Evolutionary conservation across 768 basidiomycete species (phyloP).

Genomic region (Suillus hirtellus): DNA sequence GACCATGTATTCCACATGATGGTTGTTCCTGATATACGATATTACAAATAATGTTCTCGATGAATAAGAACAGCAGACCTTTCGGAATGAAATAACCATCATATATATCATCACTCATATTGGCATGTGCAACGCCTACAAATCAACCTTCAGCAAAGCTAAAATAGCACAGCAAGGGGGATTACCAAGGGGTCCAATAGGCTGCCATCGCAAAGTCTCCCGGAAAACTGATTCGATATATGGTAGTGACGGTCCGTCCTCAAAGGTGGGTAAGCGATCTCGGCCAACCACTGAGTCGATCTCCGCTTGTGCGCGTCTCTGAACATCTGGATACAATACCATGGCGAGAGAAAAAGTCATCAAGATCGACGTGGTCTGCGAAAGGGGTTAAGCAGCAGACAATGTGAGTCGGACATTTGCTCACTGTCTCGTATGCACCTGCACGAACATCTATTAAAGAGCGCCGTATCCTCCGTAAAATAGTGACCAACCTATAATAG

Average conservation of each 20-base stretch:
- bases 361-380: conserved; percentile 15
- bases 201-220: conserved; percentile 5
- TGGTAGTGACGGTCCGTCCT: background rate
- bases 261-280: background rate
- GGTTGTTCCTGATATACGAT: background rate
- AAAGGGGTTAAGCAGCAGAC: conserved; percentile 2
- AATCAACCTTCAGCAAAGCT: background rate
- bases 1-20: conserved; percentile 4
- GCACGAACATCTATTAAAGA: background rate
- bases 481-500: conserved; percentile 18
- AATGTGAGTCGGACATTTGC: background rate
- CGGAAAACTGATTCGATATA: conserved; percentile 3
- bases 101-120: conserved; percentile 37
- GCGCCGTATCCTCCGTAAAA: background rate
- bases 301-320: conserved; percentile 19
- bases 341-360: conserved; percentile 11
- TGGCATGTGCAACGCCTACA: conserved; percentile 4
- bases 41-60: background rate
- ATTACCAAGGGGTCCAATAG: background rate
- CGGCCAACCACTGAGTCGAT: conserved; percentile 13
- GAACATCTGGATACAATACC: conserved; percentile 14
- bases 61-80: conserved; percentile 13
- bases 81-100: conserved; percentile 33
- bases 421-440: conserved; percentile 25
- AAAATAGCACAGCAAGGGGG: background rate